phyloP scores from a whole-genome alignment of 176 grass and related monocot species.

The Aegilops bicornis region DNA sequence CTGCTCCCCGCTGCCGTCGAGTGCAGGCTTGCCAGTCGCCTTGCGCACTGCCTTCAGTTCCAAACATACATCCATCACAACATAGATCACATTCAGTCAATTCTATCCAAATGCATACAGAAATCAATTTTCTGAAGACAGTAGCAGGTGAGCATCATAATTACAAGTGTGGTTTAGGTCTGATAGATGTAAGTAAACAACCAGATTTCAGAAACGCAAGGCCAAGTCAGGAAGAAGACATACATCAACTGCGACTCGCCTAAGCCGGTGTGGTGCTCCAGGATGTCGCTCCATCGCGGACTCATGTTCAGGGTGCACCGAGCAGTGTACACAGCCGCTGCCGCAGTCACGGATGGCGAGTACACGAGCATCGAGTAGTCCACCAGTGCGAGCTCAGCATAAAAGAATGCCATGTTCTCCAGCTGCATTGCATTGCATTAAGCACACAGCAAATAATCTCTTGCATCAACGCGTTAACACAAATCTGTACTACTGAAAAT shows the following conservation, averaged over 20 bases:
- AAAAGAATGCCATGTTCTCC: slow-evolving; percentile 78
- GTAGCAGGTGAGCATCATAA: slow-evolving; percentile 12
- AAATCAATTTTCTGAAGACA: neutral
- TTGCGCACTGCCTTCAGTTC: slow-evolving; percentile 46
- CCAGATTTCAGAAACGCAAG: neutral
- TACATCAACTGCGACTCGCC: slow-evolving; percentile 44
- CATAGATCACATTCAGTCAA: neutral
- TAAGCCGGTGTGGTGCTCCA: slow-evolving; percentile 49
- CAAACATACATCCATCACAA: neutral
- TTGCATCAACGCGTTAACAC: too few relatives aligned
- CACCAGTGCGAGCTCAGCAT: slow-evolving; percentile 62
- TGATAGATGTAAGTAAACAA: neutral
- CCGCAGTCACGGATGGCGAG: slow-evolving; percentile 49
- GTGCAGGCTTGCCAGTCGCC: slow-evolving; percentile 43
- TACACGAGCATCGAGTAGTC: slow-evolving; percentile 55
- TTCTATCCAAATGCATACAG: neutral
- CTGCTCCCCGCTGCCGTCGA: slow-evolving; percentile 23
- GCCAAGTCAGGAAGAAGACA: slow-evolving; percentile 9
- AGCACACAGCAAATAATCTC: too few relatives aligned
- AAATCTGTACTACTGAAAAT: neutral
- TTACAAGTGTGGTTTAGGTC: neutral
- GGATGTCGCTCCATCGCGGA: slow-evolving; percentile 38
- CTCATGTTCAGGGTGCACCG: slow-evolving; percentile 43
- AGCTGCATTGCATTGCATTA: slow-evolving; percentile 36
- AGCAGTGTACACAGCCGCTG: slow-evolving; percentile 40